Conservation (phyloP, 306 rosid genomes). For the Vigna unguiculata region DNA sequence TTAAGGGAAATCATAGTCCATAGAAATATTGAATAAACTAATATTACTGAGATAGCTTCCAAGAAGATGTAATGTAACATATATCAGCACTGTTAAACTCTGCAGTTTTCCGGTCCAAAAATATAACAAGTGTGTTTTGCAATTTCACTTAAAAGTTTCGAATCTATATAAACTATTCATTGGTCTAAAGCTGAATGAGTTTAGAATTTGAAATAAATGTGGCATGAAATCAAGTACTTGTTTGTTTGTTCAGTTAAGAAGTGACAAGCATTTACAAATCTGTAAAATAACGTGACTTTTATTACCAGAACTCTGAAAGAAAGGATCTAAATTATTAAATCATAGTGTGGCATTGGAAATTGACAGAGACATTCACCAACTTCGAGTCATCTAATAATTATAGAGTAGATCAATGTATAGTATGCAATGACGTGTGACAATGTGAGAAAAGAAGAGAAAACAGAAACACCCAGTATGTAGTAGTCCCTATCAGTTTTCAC, state of each 20-base stretch:
- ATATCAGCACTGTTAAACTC: neutral
- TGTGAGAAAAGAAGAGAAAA: neutral
- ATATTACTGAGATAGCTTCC: neutral
- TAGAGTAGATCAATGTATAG: slow-evolving; percentile 6
- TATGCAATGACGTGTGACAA: slow-evolving; percentile 23
- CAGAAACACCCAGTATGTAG: slow-evolving; percentile 21
- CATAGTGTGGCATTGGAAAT: neutral
- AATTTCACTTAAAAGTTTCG: neutral
- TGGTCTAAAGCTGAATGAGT: neutral
- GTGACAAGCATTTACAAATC: slow-evolving; percentile 1
- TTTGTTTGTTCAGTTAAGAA: slow-evolving; percentile 1
- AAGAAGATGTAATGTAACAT: neutral
- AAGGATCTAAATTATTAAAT: neutral
- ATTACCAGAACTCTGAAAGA: slow-evolving; percentile 12
- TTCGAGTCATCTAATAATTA: slow-evolving; percentile 4
- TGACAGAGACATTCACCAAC: slow-evolving; percentile 28
- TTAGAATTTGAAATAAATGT: neutral
- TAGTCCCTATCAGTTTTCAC: slow-evolving; percentile 9
- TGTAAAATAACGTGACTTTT: neutral
- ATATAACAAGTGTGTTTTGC: neutral
- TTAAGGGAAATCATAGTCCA: neutral
- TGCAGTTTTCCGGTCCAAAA: neutral
- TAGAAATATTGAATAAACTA: slow-evolving; percentile 9
- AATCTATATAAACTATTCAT: neutral
- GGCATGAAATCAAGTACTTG: neutral